Conservation (phyloP, 176 grass and related monocot genomes). For the Hyparrhenia diplandra region DNA sequence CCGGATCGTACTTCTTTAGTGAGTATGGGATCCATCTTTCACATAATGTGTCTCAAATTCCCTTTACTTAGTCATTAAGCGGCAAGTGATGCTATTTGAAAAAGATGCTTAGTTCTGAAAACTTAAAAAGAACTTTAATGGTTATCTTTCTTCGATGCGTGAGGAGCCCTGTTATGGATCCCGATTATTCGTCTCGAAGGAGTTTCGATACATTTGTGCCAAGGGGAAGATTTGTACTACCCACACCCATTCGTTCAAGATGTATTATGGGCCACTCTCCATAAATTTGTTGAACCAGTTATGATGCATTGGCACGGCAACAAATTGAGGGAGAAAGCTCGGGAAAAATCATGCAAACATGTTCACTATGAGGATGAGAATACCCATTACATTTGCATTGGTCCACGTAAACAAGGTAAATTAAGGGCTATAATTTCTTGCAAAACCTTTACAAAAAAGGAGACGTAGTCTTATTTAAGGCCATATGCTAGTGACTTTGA, state of each 20-base stretch:
- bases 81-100: too few species aligned
- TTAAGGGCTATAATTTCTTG: constrained; percentile 10
- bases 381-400: constrained; percentile 88
- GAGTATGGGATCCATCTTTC: too few species aligned
- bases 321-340: constrained; percentile 76
- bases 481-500: too few species aligned
- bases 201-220: constrained; percentile 17
- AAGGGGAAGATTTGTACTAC: constrained; percentile 95
- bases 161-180: neutral
- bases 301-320: constrained; percentile 71
- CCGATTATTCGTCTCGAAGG: constrained; percentile 1
- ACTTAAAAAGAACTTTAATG: neutral
- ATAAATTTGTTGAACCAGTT: constrained; percentile 91
- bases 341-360: constrained; percentile 68
- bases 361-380: constrained; percentile 99
- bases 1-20: too few species aligned
- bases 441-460: neutral
- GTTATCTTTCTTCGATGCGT: neutral
- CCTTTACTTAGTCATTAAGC: too few species aligned
- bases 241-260: constrained; percentile 89
- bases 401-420: constrained; percentile 95
- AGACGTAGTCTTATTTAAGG: neutral
- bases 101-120: neutral
- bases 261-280: constrained; percentile 82
- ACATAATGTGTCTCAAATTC: too few species aligned